Conservation (phyloP, 306 rosid genomes). For the Phaseolus lunatus region DNA sequence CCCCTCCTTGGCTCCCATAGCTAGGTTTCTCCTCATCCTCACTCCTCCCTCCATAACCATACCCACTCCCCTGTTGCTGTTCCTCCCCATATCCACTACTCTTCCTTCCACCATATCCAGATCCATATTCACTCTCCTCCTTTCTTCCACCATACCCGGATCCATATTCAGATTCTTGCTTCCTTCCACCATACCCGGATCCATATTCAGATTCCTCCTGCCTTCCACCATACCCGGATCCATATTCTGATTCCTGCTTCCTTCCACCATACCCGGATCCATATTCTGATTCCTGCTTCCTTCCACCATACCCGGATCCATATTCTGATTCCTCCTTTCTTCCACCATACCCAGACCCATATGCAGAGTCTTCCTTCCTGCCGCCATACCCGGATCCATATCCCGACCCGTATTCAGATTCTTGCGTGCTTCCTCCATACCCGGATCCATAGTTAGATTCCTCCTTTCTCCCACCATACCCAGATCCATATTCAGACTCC, state of each 20-base stretch:
- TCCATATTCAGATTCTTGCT: neutral
- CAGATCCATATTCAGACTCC: conserved; percentile 38
- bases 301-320: neutral
- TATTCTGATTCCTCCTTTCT: conserved; percentile 12
- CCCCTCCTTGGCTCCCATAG: conserved; percentile 28
- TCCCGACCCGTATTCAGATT: conserved; percentile 46
- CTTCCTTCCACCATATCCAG: conserved; percentile 15
- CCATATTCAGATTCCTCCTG: neutral
- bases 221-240: conserved; percentile 1
- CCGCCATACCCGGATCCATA: conserved; percentile 40
- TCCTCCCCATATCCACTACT: conserved; percentile 27
- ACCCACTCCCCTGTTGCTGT: conserved; percentile 27
- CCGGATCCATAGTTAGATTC: conserved; percentile 43
- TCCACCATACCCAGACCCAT: conserved; percentile 37
- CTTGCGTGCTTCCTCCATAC: conserved; percentile 37
- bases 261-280: conserved; percentile 37
- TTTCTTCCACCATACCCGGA: neutral
- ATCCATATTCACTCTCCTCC: neutral
- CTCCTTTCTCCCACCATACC: conserved; percentile 26
- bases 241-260: conserved; percentile 21
- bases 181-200: neutral
- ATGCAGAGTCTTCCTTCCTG: conserved; percentile 13
- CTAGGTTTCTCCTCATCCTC: conserved; percentile 53
- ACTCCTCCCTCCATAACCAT: conserved; percentile 33
- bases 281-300: conserved; percentile 9